Conservation (phyloP, 2,329 filamentous ascomycete genomes). For the Chaetomium sp. region DNA sequence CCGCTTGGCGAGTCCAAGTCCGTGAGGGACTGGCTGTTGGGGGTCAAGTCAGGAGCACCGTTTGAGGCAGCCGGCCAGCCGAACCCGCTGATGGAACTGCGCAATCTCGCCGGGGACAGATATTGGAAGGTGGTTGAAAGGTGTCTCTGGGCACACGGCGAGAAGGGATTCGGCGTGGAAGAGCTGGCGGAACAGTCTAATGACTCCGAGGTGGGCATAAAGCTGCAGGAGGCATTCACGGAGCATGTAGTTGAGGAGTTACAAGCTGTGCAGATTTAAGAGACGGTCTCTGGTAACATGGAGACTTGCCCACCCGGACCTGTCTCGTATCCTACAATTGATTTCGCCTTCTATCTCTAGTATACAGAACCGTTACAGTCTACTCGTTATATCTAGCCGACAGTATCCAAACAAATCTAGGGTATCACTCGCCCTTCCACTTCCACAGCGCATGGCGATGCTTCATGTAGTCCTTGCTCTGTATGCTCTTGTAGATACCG, state of each 20-base stretch:
- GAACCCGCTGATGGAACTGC: constrained; percentile 32
- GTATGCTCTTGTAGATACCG: constrained; percentile 61
- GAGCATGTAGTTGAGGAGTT: constrained; percentile 34
- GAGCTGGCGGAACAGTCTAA: constrained; percentile 32
- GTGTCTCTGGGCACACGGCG: constrained; percentile 35
- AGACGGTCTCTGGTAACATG: background rate
- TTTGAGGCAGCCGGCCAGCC: constrained; percentile 21
- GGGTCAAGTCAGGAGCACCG: constrained; percentile 16
- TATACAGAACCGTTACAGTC: constrained; percentile 13
- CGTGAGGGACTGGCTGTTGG: constrained; percentile 35
- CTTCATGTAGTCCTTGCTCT: constrained; percentile 58
- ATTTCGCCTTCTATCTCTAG: constrained; percentile 1
- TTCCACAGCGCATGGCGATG: constrained; percentile 58
- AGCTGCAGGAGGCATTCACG: constrained; percentile 34
- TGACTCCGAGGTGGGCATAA: constrained; percentile 29
- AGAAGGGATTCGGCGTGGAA: constrained; percentile 33
- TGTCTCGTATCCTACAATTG: background rate
- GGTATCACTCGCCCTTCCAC: constrained; percentile 44
- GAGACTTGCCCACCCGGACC: background rate
- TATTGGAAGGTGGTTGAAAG: constrained; percentile 32
- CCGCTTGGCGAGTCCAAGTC: constrained; percentile 29
- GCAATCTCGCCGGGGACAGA: constrained; percentile 30
- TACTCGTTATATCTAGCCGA: background rate
- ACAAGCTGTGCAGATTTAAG: constrained; percentile 27
- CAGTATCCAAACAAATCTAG: background rate